Percentiles rank a stretch among this genome's conserved stretches.
Evolutionary conservation across 805 yeast genomes (phyloP).

Genomic region (Cyberlindnera mississippiensis): DNA sequence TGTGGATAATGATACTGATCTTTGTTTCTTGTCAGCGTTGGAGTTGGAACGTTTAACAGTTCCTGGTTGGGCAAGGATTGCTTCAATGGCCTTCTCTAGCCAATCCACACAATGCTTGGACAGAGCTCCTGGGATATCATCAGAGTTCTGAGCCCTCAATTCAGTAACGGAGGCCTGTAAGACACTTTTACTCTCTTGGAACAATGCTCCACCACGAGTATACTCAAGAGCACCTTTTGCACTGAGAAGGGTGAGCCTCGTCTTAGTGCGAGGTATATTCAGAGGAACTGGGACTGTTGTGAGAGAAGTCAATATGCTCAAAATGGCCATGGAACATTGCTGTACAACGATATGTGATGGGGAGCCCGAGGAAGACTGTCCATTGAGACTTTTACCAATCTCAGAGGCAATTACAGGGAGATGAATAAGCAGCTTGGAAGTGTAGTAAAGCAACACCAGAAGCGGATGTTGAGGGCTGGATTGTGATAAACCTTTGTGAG

Average conservation of each 20-base stretch:
- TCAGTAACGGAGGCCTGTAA: conserved; percentile 47
- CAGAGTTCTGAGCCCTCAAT: conserved; percentile 37
- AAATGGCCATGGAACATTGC: conserved; percentile 59
- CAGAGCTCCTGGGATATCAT: conserved; percentile 58
- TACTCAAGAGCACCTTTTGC: conserved; percentile 79
- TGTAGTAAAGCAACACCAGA: conserved; percentile 54
- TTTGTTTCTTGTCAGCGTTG: conserved; percentile 12
- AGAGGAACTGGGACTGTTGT: conserved; percentile 58
- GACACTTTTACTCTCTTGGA: conserved; percentile 61
- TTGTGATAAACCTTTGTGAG: conserved; percentile 26
- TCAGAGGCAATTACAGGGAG: conserved; percentile 52
- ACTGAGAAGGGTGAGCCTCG: conserved; percentile 58
- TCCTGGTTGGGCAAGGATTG: conserved; percentile 40
- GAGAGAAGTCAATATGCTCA: conserved; percentile 46
- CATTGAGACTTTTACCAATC: conserved; percentile 21
- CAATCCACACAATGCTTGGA: conserved; percentile 53
- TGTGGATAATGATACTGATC: conserved; percentile 7
- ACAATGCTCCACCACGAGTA: conserved; percentile 76
- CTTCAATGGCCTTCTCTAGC: conserved; percentile 55
- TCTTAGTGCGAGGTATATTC: conserved; percentile 57
- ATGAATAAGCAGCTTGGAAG: conserved; percentile 60
- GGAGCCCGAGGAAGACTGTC: conserved; percentile 30
- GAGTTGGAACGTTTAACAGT: conserved; percentile 11
- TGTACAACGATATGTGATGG: conserved; percentile 64
- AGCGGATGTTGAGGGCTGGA: conserved; percentile 40